phyloP scores from a whole-genome alignment of 2,329 filamentous ascomycete species.

The Colletotrichum cereale region DNA sequence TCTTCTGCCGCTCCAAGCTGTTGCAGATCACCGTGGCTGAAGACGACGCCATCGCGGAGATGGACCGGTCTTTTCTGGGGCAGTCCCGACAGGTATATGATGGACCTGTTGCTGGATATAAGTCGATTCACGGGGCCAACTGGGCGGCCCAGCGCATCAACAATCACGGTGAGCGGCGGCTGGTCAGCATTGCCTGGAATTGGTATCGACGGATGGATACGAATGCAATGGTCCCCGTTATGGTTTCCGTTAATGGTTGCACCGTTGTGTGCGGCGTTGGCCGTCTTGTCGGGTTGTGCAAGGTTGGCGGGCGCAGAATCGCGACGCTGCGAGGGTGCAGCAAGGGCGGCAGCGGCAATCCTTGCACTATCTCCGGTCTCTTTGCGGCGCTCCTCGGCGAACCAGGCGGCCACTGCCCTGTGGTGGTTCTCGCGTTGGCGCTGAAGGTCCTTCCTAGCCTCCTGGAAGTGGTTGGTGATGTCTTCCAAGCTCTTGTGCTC shows the following conservation, averaged over 20 bases:
- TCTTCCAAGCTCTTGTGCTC: conserved; percentile 28
- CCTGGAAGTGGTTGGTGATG: conserved; percentile 13
- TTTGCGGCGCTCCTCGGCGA: conserved; percentile 11
- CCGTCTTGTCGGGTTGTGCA: conserved; percentile 2
- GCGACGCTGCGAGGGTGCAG: conserved; percentile 10
- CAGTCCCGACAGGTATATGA: conserved; percentile 7
- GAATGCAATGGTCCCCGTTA: conserved; percentile 11
- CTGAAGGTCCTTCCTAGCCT: background rate
- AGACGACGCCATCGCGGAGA: background rate
- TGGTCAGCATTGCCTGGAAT: background rate
- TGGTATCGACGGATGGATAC: background rate
- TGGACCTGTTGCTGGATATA: background rate
- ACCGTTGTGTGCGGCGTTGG: conserved; percentile 9
- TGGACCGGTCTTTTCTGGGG: conserved; percentile 28
- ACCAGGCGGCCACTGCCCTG: conserved; percentile 14
- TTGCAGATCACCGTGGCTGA: conserved; percentile 13
- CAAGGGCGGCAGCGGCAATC: conserved; percentile 31
- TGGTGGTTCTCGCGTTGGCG: conserved; percentile 1
- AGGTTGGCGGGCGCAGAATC: background rate
- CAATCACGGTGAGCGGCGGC: conserved; percentile 43
- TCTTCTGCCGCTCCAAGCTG: conserved; percentile 16
- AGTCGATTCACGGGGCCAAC: conserved; percentile 55
- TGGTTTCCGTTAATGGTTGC: conserved; percentile 9
- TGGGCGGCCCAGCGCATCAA: conserved; percentile 52
- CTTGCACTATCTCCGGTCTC: conserved; percentile 16